phyloP scores from a whole-genome alignment of 805 yeast species.

The Candida stauntonica region DNA sequence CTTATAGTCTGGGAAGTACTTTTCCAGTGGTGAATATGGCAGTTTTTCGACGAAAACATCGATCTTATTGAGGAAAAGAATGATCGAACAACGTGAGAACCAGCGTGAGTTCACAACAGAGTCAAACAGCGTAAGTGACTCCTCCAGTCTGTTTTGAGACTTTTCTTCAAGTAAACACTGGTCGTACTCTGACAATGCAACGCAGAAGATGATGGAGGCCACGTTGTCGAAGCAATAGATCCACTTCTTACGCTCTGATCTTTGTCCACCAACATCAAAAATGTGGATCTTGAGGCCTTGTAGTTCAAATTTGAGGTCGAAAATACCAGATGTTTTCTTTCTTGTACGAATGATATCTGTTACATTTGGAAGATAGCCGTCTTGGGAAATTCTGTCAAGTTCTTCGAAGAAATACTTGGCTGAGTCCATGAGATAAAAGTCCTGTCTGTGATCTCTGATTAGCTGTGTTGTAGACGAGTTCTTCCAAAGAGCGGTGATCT shows the following conservation, averaged over 20 bases:
- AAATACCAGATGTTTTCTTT: conserved; percentile 89
- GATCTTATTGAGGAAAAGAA: conserved; percentile 82
- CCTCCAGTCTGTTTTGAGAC: conserved; percentile 72
- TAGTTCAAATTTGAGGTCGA: conserved; percentile 74
- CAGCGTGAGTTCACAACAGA: conserved; percentile 89
- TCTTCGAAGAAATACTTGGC: conserved; percentile 73
- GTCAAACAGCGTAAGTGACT: conserved; percentile 79
- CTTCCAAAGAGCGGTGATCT: conserved; percentile 49
- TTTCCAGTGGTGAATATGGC: conserved; percentile 74
- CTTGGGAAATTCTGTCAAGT: conserved; percentile 53
- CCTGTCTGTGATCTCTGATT: conserved; percentile 54
- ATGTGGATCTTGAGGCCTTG: conserved; percentile 61
- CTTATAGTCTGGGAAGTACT: conserved; percentile 82
- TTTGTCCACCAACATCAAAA: conserved; percentile 92
- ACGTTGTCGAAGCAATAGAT: conserved; percentile 95
- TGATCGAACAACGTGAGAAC: conserved; percentile 85
- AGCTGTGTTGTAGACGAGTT: conserved; percentile 56
- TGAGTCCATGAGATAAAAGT: conserved; percentile 82
- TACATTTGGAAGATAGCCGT: conserved; percentile 64
- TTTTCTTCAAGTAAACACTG: conserved; percentile 77
- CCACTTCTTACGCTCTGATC: conserved; percentile 96
- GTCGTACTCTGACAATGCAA: conserved; percentile 87
- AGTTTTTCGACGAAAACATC: conserved; percentile 86
- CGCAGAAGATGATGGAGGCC: conserved; percentile 84
- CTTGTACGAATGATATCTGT: conserved; percentile 82